Evolutionary conservation across 495 filamentous ascomycete species (phyloP).

Genomic region (Evernia prunastri): DNA sequence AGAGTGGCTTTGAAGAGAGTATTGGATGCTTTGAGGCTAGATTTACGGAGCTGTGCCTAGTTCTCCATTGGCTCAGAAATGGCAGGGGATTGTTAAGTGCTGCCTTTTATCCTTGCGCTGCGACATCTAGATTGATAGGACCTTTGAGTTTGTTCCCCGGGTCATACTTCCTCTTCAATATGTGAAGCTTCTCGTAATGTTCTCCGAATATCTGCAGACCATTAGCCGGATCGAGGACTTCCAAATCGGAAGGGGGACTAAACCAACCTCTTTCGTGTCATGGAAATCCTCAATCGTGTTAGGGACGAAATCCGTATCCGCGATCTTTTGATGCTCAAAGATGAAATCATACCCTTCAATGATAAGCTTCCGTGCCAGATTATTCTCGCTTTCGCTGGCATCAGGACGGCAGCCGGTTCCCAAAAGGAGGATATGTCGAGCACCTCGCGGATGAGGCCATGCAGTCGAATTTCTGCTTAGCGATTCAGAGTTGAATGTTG

Average conservation of each 20-base stretch:
- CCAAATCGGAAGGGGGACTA: background rate
- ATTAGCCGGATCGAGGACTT: background rate
- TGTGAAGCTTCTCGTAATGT: background rate
- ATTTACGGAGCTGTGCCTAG: too few relatives aligned
- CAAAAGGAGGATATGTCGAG: background rate
- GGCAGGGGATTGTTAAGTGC: background rate
- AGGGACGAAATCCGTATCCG: background rate
- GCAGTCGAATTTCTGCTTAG: background rate
- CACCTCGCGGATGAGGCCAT: background rate
- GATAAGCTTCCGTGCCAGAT: background rate
- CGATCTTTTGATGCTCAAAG: background rate
- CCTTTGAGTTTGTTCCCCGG: conserved; percentile 2
- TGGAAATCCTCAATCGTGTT: background rate
- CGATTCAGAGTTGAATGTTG: background rate
- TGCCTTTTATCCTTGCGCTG: background rate
- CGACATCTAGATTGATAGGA: background rate
- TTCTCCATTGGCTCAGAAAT: conserved; percentile 41
- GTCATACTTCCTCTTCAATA: background rate
- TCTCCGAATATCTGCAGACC: background rate
- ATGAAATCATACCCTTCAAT: background rate
- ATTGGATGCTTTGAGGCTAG: too few relatives aligned
- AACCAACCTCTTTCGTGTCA: background rate
- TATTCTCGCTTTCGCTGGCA: background rate
- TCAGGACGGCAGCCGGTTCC: conserved; percentile 3
- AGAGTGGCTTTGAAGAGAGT: too few relatives aligned